Evolutionary conservation across 75 land plant species (phyloP), one percentile per base, ranked within the genome.

Genomic region (Pseudotsuga menziesii): DNA sequence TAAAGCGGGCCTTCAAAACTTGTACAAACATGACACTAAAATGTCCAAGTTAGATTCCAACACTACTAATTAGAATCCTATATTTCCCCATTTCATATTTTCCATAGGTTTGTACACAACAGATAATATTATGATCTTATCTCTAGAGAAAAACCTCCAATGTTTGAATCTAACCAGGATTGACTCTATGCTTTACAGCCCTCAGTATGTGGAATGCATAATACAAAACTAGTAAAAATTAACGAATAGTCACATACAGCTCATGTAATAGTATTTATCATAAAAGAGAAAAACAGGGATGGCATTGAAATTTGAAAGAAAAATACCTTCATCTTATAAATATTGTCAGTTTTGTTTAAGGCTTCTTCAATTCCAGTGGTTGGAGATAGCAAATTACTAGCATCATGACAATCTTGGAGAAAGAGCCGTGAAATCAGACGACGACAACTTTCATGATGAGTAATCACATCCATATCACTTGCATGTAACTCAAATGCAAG

Each of bases 401-500:
- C 16, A 52, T 85, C 83, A 64, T 73, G 61, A 64, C 75, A 78
- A n/a, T 84, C 86, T 56, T 85, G 72, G 29, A 80, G 76, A 86
- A 94, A 94, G 5, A 92, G 44, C 15, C 85, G 84, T 72, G 85
- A 80, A 77, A 96, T 87, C 74, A 96, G 88, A 76, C 66, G 78
- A 3, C 85, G 87, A 60, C 93, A 89, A 58, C 88, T 78, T 69
- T 89, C 96, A 61, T 85, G 85, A 80, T 96, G 95, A 36, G 75
- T 12, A 32, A 89, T 73, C 29, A 76, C 76, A 73, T 82, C 84
- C 88, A 89, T 82, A 75, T 94, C 95, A 81, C 88, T 92, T 63
- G 85, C 79, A 84, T 96, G 99, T 73, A 96, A 75, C 67, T 90
- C 91, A 60, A 94, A 48, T n/a, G 99, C 95, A 48, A 91, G 76